phyloP scores from a whole-genome alignment of 257 asterid genomes.

The Salvia miltiorrhiza region DNA sequence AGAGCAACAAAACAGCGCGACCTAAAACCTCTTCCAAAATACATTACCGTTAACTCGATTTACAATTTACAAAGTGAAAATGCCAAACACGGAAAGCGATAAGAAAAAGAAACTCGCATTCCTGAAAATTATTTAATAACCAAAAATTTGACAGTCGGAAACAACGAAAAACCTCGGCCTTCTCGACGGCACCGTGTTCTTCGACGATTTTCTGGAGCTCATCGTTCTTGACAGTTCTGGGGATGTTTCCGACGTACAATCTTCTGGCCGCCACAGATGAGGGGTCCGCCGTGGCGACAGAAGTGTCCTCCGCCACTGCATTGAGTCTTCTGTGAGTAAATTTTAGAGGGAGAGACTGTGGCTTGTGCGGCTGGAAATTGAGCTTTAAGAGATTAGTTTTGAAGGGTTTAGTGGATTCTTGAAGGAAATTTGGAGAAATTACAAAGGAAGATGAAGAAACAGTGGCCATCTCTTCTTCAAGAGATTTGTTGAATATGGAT shows the following conservation, averaged over 20 bases:
- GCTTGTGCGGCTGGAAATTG: conserved; percentile 31
- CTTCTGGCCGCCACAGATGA: conserved; percentile 57
- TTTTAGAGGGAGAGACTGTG: conserved; percentile 29
- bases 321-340: conserved; percentile 27
- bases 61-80: neutral
- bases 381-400: conserved; percentile 24
- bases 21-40: neutral
- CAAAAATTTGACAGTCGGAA: neutral
- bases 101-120: too few species aligned
- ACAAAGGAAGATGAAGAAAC: conserved; percentile 45
- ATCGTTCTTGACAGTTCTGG: conserved; percentile 63
- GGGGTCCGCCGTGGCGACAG: conserved; percentile 59
- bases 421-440: conserved; percentile 40
- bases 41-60: neutral
- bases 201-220: conserved; percentile 70
- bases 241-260: conserved; percentile 82
- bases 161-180: conserved; percentile 56
- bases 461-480: conserved; percentile 39
- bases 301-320: conserved; percentile 58
- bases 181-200: conserved; percentile 80
- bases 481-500: neutral
- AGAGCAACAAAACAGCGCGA: neutral
- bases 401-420: conserved; percentile 35
- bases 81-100: neutral
- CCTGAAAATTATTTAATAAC: neutral